Evolutionary conservation across 1,284 basidiomycete genomes (phyloP).

Genomic region (Rhodotorula sp.): DNA sequence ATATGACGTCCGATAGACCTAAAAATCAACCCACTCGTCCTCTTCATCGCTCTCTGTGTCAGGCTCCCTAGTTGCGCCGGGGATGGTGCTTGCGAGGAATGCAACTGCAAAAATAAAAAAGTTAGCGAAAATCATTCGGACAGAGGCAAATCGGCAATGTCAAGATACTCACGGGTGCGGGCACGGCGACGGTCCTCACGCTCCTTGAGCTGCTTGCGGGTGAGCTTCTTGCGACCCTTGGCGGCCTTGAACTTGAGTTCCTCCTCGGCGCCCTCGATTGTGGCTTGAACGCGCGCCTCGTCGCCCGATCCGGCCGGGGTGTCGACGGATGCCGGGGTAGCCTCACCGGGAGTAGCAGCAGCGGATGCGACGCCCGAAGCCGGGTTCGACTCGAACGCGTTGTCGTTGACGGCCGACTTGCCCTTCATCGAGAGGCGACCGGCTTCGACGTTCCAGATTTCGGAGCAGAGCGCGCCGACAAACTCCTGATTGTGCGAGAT

Average conservation of each 20-base stretch:
- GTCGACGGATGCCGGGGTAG: slow-evolving; percentile 49
- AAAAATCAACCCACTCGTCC: slow-evolving; percentile 17
- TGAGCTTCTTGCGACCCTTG: slow-evolving; percentile 86
- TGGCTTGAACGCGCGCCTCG: slow-evolving; percentile 44
- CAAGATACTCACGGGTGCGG: slow-evolving; percentile 17
- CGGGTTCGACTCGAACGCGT: slow-evolving; percentile 57
- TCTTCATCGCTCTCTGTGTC: slow-evolving; percentile 45
- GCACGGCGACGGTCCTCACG: slow-evolving; percentile 40
- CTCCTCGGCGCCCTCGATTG: slow-evolving; percentile 29
- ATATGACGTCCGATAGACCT: too few relatives aligned
- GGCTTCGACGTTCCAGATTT: slow-evolving; percentile 63
- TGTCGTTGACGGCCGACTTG: slow-evolving; percentile 78
- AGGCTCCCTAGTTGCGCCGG: slow-evolving; percentile 59
- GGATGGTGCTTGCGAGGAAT: slow-evolving; percentile 65
- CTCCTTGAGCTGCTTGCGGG: slow-evolving; percentile 82
- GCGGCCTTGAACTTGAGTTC: slow-evolving; percentile 47
- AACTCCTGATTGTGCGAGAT: slow-evolving; percentile 92
- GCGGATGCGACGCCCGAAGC: slow-evolving; percentile 62
- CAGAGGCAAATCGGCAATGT: too few relatives aligned
- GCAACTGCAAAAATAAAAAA: slow-evolving; percentile 71
- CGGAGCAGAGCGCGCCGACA: slow-evolving; percentile 73
- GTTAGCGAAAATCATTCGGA: slow-evolving; percentile 61
- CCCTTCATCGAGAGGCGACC: slow-evolving; percentile 83
- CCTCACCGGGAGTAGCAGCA: slow-evolving; percentile 51
- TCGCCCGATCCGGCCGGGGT: slow-evolving; percentile 53